A percentile compares a stretch with the other conserved stretches of the same genome.
Evolutionary conservation across 768 basidiomycete species (phyloP).

Genomic region (Pisolithus tinctorius): DNA sequence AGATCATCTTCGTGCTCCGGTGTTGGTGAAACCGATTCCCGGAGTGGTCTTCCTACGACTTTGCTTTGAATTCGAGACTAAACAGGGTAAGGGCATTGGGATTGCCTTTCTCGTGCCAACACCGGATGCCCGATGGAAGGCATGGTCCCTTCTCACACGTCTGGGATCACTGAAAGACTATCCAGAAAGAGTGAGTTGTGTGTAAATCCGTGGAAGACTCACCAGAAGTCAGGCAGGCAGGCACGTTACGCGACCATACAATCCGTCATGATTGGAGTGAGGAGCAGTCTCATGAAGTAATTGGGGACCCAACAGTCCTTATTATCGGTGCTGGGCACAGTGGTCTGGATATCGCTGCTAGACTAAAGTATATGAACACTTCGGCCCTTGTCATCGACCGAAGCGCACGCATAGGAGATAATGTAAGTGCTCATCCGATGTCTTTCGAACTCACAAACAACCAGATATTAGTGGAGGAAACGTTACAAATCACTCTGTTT

Average conservation of each 20-base stretch:
- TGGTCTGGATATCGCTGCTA: constrained; percentile 56
- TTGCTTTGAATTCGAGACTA: constrained; percentile 49
- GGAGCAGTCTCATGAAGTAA: constrained; percentile 32
- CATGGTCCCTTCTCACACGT: constrained; percentile 52
- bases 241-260: constrained; percentile 32
- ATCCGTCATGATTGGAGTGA: constrained; percentile 48
- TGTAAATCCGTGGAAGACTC: not conserved
- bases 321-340: constrained; percentile 61
- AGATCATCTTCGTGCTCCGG: constrained; percentile 21
- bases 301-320: constrained; percentile 48
- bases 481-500: constrained; percentile 51
- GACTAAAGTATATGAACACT: constrained; percentile 51
- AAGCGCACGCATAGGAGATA: constrained; percentile 45
- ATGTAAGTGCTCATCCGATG: constrained; percentile 7
- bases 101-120: constrained; percentile 44
- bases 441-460: constrained; percentile 1
- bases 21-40: constrained; percentile 35
- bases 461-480: constrained; percentile 37
- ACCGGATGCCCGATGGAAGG: constrained; percentile 43
- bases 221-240: constrained; percentile 14
- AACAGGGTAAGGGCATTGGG: constrained; percentile 43
- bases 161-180: constrained; percentile 48
- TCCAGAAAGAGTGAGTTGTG: constrained; percentile 35
- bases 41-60: constrained; percentile 53
- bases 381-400: constrained; percentile 48